These are phyloP conservation scores for Gaillardinia entomophila DNA, from an alignment of 805 yeast species.

Conservation along the genomic window DNA sequence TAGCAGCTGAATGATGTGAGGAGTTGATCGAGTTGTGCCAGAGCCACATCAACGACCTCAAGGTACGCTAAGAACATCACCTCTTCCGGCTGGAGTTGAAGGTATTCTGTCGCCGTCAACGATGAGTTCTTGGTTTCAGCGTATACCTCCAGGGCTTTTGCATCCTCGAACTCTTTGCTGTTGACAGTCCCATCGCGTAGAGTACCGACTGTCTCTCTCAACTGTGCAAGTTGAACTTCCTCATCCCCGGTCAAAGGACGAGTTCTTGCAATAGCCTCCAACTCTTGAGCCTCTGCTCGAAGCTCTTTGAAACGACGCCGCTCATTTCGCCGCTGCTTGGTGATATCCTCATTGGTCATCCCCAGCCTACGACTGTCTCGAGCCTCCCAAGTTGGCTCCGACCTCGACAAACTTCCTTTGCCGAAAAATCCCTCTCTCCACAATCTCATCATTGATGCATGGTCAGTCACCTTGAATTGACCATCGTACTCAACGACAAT, in stretches of 20 bases:
- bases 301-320: conserved; percentile 66
- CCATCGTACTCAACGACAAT: conserved; percentile 20
- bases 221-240: background rate
- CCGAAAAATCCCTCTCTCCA: conserved; percentile 94
- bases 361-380: conserved; percentile 56
- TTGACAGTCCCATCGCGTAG: conserved; percentile 10
- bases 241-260: conserved; percentile 21
- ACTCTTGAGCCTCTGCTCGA: conserved; percentile 44
- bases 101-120: conserved; percentile 9
- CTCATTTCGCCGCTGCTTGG: conserved; percentile 64
- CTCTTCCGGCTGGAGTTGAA: conserved; percentile 76
- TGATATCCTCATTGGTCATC: conserved; percentile 67
- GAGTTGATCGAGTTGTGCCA: too few relatives aligned
- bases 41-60: conserved; percentile 9
- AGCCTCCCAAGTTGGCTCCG: conserved; percentile 88
- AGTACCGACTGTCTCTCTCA: background rate
- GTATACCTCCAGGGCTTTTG: background rate
- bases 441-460: conserved; percentile 45
- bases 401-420: conserved; percentile 80
- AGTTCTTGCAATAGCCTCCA: too few relatives aligned
- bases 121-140: too few relatives aligned
- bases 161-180: too few relatives aligned
- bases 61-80: conserved; percentile 59
- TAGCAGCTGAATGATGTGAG: conserved; percentile 33
- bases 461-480: conserved; percentile 37